These are phyloP conservation scores for Penicillium oxalicum DNA, from an alignment of 2,329 filamentous ascomycete genomes.

Conservation along the genomic window DNA sequence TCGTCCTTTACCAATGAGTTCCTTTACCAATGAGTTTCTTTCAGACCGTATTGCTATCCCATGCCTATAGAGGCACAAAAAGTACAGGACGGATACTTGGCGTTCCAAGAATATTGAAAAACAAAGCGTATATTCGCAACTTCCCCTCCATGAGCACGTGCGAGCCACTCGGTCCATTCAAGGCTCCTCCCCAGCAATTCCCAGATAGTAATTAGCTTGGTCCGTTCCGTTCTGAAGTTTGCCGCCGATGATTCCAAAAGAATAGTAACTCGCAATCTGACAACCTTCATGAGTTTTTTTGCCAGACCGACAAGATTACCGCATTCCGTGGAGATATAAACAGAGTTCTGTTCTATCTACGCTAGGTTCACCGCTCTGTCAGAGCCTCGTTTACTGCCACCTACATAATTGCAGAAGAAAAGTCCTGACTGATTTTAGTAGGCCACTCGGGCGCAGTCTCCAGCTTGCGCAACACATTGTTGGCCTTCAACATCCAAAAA, in stretches of 20 bases:
- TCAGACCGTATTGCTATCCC: neutral
- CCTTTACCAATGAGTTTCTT: neutral
- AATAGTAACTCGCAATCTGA: neutral
- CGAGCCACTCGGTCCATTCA: neutral
- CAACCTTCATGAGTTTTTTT: neutral
- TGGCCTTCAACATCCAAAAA: neutral
- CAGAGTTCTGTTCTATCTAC: neutral
- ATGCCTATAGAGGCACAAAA: neutral
- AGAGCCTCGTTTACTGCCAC: too few relatives aligned
- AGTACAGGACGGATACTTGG: neutral
- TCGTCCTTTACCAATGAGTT: neutral
- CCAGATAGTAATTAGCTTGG: neutral
- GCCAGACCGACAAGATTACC: neutral
- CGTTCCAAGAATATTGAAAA: neutral
- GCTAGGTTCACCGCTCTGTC: neutral
- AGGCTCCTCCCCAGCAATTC: neutral
- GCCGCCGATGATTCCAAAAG: neutral
- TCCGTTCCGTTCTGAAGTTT: neutral
- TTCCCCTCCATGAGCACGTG: neutral
- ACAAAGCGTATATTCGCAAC: neutral
- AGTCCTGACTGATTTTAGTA: neutral
- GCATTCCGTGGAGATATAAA: neutral
- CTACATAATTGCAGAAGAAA: conserved; percentile 1
- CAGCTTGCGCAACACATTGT: neutral
- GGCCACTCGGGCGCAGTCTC: neutral